These are phyloP conservation scores for Coffea humblotiana DNA, from an alignment of 305 asterid genomes.

Conservation along the genomic window DNA sequence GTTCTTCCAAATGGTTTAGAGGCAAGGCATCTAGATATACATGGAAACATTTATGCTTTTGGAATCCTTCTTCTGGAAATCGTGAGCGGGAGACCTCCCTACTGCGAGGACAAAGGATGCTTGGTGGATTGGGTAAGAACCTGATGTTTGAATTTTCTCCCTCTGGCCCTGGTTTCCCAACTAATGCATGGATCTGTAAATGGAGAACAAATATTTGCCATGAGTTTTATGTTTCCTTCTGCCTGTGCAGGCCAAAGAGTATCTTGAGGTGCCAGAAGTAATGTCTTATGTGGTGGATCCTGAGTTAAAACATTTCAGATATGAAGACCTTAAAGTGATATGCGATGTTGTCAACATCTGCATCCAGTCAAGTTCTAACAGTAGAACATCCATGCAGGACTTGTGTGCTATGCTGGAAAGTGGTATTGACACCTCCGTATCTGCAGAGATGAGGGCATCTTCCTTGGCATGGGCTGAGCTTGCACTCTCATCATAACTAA, in stretches of 20 bases:
- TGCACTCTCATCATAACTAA: constrained; percentile 56
- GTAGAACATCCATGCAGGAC: constrained; percentile 59
- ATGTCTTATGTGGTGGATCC: constrained; percentile 72
- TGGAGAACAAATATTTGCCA: background rate
- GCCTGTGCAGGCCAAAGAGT: constrained; percentile 72
- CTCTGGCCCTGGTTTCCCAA: too few species aligned
- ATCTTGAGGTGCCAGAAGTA: constrained; percentile 51
- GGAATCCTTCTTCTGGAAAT: constrained; percentile 86
- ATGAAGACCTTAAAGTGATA: constrained; percentile 74
- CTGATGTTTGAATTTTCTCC: background rate
- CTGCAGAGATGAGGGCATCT: constrained; percentile 70
- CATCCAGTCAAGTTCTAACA: constrained; percentile 44
- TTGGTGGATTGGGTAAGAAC: constrained; percentile 81
- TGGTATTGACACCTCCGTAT: constrained; percentile 69
- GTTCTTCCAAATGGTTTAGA: constrained; percentile 75
- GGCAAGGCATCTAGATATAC: constrained; percentile 60
- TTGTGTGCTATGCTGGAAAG: constrained; percentile 65
- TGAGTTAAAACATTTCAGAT: constrained; percentile 68
- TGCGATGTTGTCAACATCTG: constrained; percentile 69
- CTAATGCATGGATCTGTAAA: background rate
- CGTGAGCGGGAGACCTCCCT: constrained; percentile 90
- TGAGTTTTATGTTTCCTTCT: background rate
- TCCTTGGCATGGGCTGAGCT: constrained; percentile 97
- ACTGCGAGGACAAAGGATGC: constrained; percentile 79
- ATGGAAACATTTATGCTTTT: constrained; percentile 78